phyloP scores from a whole-genome alignment of 768 basidiomycete species.

The Xerocomus brunneocitrinus region DNA sequence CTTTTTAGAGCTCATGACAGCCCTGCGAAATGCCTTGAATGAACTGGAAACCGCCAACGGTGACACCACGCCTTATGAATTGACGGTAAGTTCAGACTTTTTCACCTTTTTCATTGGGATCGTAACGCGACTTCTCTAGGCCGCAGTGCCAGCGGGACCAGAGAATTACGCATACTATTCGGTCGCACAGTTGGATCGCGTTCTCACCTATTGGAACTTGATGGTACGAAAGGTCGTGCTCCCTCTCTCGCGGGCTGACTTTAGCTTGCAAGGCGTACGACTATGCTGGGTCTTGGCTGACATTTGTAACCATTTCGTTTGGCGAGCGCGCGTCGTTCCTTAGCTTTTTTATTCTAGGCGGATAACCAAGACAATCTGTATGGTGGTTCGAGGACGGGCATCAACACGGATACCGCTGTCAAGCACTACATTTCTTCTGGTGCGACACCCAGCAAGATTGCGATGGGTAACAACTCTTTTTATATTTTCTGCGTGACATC shows the following conservation, averaged over 20 bases:
- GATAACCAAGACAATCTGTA: conserved; percentile 67
- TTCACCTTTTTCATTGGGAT: background rate
- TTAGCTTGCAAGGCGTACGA: conserved; percentile 53
- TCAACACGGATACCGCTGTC: conserved; percentile 66
- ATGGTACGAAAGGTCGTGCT: conserved; percentile 45
- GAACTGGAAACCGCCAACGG: conserved; percentile 55
- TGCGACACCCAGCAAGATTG: conserved; percentile 61
- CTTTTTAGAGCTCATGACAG: conserved; percentile 60
- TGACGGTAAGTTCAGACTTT: conserved; percentile 38
- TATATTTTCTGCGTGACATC: background rate
- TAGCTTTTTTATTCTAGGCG: conserved; percentile 22
- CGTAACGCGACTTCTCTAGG: conserved; percentile 24
- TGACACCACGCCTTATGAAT: conserved; percentile 53
- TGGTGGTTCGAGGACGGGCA: conserved; percentile 54
- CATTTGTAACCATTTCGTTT: conserved; percentile 40
- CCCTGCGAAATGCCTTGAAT: conserved; percentile 60
- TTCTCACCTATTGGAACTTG: conserved; percentile 74
- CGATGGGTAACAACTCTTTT: conserved; percentile 43
- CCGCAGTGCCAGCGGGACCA: conserved; percentile 61
- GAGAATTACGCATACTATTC: conserved; percentile 54
- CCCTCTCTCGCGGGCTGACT: background rate
- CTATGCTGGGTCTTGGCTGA: conserved; percentile 75
- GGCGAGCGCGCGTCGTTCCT: background rate
- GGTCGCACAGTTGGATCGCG: conserved; percentile 59
- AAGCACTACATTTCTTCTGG: conserved; percentile 57